Percentiles rank a stretch among this genome's conserved stretches.
Conservation (phyloP, 2,329 filamentous ascomycete genomes). For the Fusarium euwallaceae region DNA sequence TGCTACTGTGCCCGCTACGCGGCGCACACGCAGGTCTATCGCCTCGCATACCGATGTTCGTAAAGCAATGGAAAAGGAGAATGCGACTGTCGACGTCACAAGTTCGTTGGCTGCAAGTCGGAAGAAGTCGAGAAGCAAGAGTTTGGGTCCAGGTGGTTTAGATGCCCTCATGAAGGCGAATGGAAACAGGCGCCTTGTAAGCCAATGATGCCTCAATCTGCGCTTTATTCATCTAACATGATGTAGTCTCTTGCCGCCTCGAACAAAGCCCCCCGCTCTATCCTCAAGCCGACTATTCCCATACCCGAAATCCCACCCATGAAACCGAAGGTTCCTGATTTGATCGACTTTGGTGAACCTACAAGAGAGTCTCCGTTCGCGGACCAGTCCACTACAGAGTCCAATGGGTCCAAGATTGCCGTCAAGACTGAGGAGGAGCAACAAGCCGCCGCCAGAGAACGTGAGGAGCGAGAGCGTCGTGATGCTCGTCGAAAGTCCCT, state of each 20-base stretch:
- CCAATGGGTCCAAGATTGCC: constrained; percentile 68
- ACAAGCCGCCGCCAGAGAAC: constrained; percentile 75
- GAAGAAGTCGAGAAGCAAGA: constrained; percentile 91
- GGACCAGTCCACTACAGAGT: constrained; percentile 42
- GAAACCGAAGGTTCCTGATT: constrained; percentile 56
- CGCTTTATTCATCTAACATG: constrained; percentile 28
- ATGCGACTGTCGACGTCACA: constrained; percentile 77
- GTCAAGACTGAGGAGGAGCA: constrained; percentile 78
- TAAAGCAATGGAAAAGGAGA: constrained; percentile 79
- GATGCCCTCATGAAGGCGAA: constrained; percentile 82
- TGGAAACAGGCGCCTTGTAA: constrained; percentile 85
- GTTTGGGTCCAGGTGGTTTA: constrained; percentile 90
- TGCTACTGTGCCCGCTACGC: constrained; percentile 67
- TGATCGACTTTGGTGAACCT: constrained; percentile 35
- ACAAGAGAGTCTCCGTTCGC: constrained; percentile 19
- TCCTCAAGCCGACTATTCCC: constrained; percentile 84
- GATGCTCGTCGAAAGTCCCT: constrained; percentile 94
- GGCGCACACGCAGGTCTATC: constrained; percentile 79
- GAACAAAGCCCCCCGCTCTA: constrained; percentile 71
- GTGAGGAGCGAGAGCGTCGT: constrained; percentile 80
- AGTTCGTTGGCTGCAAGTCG: constrained; percentile 65
- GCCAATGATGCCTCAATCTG: constrained; percentile 37
- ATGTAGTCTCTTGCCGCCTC: constrained; percentile 69
- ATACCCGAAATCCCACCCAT: constrained; percentile 76
- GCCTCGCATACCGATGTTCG: constrained; percentile 67